A percentile compares a stretch with the other conserved stretches of the same genome.
Evolutionary conservation across 345 rosid species (phyloP).

Genomic region (Hypericum androsaemum): DNA sequence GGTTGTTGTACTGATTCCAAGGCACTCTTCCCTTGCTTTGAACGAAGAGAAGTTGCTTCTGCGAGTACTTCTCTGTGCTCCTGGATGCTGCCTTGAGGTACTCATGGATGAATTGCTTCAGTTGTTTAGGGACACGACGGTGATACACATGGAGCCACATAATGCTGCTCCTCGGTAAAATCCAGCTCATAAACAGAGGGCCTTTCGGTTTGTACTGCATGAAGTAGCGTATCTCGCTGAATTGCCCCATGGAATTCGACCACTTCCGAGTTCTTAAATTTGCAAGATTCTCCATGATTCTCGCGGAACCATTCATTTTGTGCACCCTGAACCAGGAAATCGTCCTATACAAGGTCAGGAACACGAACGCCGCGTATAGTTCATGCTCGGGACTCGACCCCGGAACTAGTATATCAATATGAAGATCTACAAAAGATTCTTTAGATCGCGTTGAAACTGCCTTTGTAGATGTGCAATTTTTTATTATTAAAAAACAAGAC

Average conservation of each 20-base stretch:
- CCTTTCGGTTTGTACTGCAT: background rate
- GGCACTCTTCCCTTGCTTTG: conserved; percentile 8
- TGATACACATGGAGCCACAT: background rate
- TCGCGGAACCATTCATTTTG: too few species aligned
- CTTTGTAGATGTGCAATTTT: too few species aligned
- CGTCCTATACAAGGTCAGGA: background rate
- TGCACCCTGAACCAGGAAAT: too few species aligned
- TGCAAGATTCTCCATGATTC: too few species aligned
- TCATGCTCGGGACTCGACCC: too few species aligned
- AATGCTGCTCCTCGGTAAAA: background rate
- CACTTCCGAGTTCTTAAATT: conserved; percentile 10
- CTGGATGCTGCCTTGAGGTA: background rate
- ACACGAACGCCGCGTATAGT: background rate
- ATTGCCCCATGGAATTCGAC: conserved; percentile 12
- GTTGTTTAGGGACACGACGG: background rate
- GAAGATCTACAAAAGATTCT: too few species aligned
- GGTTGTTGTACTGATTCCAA: too few species aligned
- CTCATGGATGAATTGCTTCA: background rate
- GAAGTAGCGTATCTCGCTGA: conserved; percentile 11
- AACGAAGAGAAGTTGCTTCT: background rate
- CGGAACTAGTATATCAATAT: too few species aligned
- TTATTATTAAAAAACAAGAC: too few species aligned
- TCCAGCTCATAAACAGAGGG: too few species aligned
- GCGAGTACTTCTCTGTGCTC: background rate
- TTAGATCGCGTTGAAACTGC: too few species aligned